These are phyloP conservation scores for Parmelia sp. DNA, from an alignment of 495 filamentous ascomycete genomes.

Conservation along the genomic window DNA sequence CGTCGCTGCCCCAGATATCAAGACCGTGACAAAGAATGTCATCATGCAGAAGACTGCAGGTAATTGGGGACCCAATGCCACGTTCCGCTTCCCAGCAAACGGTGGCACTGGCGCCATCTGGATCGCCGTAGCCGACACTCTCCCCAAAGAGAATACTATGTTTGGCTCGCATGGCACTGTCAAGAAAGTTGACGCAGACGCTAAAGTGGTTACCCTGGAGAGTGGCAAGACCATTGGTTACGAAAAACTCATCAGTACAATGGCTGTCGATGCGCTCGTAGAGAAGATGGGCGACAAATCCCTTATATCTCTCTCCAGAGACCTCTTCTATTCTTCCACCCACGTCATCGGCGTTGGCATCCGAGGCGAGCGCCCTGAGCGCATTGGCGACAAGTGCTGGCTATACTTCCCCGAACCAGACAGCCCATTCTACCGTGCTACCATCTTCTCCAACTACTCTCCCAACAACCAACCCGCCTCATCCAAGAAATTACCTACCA, in stretches of 20 bases:
- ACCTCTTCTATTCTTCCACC: conserved; percentile 92
- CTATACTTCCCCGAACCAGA: conserved; percentile 99
- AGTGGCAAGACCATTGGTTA: conserved; percentile 90
- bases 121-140: conserved; percentile 92
- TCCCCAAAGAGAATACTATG: conserved; percentile 84
- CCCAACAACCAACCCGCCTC: conserved; percentile 90
- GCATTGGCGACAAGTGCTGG: conserved; percentile 99
- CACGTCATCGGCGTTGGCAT: conserved; percentile 96
- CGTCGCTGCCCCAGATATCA: conserved; percentile 94
- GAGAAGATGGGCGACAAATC: conserved; percentile 83
- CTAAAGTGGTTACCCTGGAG: conserved; percentile 72
- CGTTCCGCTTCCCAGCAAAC: conserved; percentile 94
- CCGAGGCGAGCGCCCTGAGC: conserved; percentile 84
- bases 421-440: conserved; percentile 99
- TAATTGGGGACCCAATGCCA: conserved; percentile 97
- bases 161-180: conserved; percentile 85
- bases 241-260: conserved; percentile 87
- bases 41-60: conserved; percentile 94
- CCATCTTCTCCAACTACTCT: conserved; percentile 99
- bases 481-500: conserved; percentile 77
- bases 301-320: conserved; percentile 75
- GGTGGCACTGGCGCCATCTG: conserved; percentile 98
- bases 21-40: conserved; percentile 89
- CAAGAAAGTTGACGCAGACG: conserved; percentile 72
- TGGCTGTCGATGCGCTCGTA: conserved; percentile 87